Percentiles rank a stretch among this genome's conserved stretches.
These are phyloP conservation scores for Phanerochaete sordida DNA, from an alignment of 768 basidiomycete species.

Conservation along the genomic window DNA sequence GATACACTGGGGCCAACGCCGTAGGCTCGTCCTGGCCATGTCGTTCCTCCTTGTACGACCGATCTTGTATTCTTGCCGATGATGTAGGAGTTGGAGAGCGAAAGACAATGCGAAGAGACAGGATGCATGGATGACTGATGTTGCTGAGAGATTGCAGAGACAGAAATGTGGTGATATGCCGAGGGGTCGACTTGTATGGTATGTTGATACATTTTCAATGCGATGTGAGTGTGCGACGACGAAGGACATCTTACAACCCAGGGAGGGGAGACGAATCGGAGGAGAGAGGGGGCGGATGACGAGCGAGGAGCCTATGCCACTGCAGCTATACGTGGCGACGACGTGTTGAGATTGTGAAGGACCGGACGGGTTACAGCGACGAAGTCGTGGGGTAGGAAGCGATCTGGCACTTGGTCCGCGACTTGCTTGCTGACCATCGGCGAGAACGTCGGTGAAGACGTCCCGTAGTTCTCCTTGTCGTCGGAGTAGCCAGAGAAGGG, in stretches of 20 bases:
- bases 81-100: conserved; percentile 17
- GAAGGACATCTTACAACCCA: conserved; percentile 47
- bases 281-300: conserved; percentile 11
- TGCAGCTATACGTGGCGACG: conserved; percentile 49
- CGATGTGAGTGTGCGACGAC: conserved; percentile 30
- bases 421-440: conserved; percentile 69
- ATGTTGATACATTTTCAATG: conserved; percentile 76
- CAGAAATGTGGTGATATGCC: conserved; percentile 49
- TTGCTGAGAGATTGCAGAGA: conserved; percentile 30
- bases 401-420: conserved; percentile 52
- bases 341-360: conserved; percentile 73
- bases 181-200: conserved; percentile 54
- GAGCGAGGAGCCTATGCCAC: conserved; percentile 43
- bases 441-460: conserved; percentile 57
- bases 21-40: conserved; percentile 17
- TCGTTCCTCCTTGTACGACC: conserved; percentile 9
- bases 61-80: conserved; percentile 8
- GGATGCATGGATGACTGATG: conserved; percentile 36
- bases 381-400: conserved; percentile 70
- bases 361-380: conserved; percentile 75
- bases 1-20: conserved; percentile 18
- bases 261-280: conserved; percentile 16
- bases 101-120: conserved; percentile 58
- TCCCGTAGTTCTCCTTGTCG: conserved; percentile 82
- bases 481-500: conserved; percentile 63